Evolutionary conservation across 495 filamentous ascomycete genomes (phyloP).

Genomic region (Xylaria bambusicola): DNA sequence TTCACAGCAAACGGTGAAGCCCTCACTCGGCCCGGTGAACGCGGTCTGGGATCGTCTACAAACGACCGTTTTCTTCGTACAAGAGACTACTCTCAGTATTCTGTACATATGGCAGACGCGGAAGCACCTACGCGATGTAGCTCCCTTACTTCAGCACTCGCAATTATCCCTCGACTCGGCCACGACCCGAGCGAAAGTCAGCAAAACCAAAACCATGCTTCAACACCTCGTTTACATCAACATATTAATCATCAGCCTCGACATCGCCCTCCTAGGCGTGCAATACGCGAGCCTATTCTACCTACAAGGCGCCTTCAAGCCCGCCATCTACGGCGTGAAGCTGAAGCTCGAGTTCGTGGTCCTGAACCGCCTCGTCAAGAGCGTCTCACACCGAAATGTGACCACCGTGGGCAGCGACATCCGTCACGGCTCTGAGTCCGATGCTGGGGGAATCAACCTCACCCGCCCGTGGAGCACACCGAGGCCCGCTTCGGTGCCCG

Average conservation of each 20-base stretch:
- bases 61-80: conserved; percentile 42
- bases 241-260: conserved; percentile 51
- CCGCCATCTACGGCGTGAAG: conserved; percentile 56
- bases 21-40: conserved; percentile 21
- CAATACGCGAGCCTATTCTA: conserved; percentile 51
- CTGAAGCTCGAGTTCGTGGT: conserved; percentile 57
- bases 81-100: conserved; percentile 37
- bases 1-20: conserved; percentile 14
- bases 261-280: conserved; percentile 47
- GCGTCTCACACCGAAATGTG: conserved; percentile 16
- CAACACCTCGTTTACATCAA: conserved; percentile 50
- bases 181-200: background rate
- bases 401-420: conserved; percentile 14
- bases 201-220: conserved; percentile 36
- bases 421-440: conserved; percentile 11
- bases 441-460: conserved; percentile 1
- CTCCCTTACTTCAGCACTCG: conserved; percentile 31
- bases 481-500: background rate
- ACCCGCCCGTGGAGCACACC: conserved; percentile 11
- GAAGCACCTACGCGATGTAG: conserved; percentile 31
- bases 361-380: conserved; percentile 44
- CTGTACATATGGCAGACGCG: conserved; percentile 44
- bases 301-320: conserved; percentile 53
- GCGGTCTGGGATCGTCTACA: conserved; percentile 38
- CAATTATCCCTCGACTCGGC: conserved; percentile 39